phyloP scores from a whole-genome alignment of 2,329 filamentous ascomycete genomes.

The Paraphaeosphaeria minitans region DNA sequence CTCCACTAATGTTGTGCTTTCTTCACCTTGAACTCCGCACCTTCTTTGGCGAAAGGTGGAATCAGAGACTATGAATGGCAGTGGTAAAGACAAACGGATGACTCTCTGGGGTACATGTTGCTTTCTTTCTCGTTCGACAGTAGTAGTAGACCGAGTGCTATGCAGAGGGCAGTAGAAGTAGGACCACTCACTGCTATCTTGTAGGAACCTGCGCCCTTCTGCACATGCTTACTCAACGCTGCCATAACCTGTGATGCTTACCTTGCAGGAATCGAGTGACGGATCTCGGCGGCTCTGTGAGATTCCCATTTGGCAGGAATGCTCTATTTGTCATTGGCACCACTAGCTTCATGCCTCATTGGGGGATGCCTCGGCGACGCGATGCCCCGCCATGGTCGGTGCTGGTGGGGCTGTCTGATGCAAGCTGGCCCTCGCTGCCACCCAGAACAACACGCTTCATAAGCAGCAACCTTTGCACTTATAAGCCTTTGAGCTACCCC shows the following conservation, averaged over 20 bases:
- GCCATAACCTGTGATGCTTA: neutral
- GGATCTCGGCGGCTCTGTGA: neutral
- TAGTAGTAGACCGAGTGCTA: neutral
- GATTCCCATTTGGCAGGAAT: neutral
- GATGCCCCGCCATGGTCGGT: conserved; percentile 12
- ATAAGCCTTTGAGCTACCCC: neutral
- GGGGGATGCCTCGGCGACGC: conserved; percentile 6
- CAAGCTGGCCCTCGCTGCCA: conserved; percentile 15
- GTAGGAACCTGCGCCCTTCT: neutral
- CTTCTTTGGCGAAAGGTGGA: conserved; percentile 77
- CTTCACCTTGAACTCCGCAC: conserved; percentile 78
- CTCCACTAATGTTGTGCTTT: conserved; percentile 86
- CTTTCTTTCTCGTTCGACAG: neutral
- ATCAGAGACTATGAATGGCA: conserved; percentile 45
- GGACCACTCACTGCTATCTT: neutral
- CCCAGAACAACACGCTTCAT: neutral
- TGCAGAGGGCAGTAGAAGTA: neutral
- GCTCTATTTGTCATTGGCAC: conserved; percentile 7
- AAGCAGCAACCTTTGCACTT: neutral
- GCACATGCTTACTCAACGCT: conserved; percentile 4
- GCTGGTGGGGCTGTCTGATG: conserved; percentile 15
- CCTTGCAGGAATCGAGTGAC: neutral
- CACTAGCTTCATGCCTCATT: neutral
- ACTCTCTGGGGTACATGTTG: neutral
- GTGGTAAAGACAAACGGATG: neutral